A percentile compares a stretch with the other conserved stretches of the same genome.
These are phyloP conservation scores for Camelina sativa DNA, from an alignment of 345 rosid species.

Conservation along the genomic window DNA sequence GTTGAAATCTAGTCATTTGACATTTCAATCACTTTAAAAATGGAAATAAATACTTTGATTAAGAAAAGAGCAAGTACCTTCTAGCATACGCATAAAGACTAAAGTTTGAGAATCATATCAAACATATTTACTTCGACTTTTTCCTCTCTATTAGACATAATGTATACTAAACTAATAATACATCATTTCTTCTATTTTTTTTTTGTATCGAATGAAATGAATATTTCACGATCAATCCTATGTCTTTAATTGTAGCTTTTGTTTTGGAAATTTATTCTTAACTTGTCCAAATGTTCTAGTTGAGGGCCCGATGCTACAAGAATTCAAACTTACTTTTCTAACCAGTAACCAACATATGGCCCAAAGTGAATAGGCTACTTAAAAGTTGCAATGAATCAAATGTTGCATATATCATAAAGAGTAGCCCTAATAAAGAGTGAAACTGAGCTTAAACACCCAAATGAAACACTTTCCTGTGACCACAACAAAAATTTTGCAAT, in stretches of 20 bases:
- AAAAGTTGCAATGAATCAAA: conserved; percentile 25
- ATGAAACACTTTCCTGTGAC: conserved; percentile 17
- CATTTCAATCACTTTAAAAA: conserved; percentile 1
- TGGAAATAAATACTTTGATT: background rate
- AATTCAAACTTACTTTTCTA: background rate
- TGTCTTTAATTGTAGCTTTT: background rate
- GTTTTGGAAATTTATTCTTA: background rate
- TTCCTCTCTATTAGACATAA: conserved; percentile 11
- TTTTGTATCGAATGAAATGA: background rate
- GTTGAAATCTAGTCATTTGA: conserved; percentile 44
- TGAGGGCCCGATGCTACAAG: background rate
- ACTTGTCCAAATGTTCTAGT: conserved; percentile 5
- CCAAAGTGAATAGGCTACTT: background rate
- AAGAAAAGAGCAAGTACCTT: conserved; percentile 27
- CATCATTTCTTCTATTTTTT: background rate
- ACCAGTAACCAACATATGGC: background rate
- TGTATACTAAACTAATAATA: background rate
- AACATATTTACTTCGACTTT: background rate
- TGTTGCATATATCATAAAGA: conserved; percentile 18
- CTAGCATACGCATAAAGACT: conserved; percentile 33
- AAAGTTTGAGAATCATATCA: conserved; percentile 23
- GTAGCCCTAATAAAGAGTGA: background rate
- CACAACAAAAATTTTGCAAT: conserved; percentile 9
- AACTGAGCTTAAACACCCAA: conserved; percentile 20
- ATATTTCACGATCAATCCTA: background rate